phyloP scores from a whole-genome alignment of 768 basidiomycete species.

The Panellus pusillus region DNA sequence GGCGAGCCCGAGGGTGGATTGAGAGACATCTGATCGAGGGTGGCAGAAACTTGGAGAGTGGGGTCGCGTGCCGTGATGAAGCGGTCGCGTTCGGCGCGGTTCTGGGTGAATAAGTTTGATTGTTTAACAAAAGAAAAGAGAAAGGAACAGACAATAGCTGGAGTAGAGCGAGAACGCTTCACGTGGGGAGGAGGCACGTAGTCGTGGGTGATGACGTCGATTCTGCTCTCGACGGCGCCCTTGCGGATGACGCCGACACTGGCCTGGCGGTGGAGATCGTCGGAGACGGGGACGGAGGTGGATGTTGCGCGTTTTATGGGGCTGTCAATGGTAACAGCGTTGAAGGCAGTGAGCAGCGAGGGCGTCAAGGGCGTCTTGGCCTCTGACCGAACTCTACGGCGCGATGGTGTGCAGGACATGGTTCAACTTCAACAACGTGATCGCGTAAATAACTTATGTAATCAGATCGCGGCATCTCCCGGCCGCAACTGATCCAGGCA shows the following conservation, averaged over 20 bases:
- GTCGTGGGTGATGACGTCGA: conserved; percentile 76
- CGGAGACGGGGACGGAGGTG: conserved; percentile 47
- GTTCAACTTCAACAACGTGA: conserved; percentile 7
- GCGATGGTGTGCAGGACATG: conserved; percentile 40
- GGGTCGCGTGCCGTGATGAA: conserved; percentile 66
- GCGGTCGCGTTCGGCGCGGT: conserved; percentile 61
- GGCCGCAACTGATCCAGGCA: conserved; percentile 45
- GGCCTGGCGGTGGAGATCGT: conserved; percentile 61
- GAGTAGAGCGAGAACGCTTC: conserved; percentile 75
- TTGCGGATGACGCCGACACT: conserved; percentile 69
- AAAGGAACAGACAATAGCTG: conserved; percentile 48
- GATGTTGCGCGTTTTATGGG: conserved; percentile 63
- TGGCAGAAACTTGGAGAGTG: conserved; percentile 56
- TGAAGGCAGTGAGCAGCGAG: conserved; percentile 41
- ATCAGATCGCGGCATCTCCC: conserved; percentile 50
- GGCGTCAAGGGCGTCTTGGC: conserved; percentile 53
- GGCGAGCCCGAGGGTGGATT: conserved; percentile 64
- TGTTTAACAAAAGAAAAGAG: conserved; percentile 16
- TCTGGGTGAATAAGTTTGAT: conserved; percentile 26
- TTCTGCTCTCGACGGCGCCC: conserved; percentile 73
- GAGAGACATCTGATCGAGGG: conserved; percentile 62
- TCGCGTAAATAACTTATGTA: neutral
- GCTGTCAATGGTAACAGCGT: conserved; percentile 40
- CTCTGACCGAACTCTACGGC: conserved; percentile 47
- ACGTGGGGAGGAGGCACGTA: conserved; percentile 70